These are phyloP conservation scores for Tardiomyces depauwii DNA, from an alignment of 1,139 yeast species.

Conservation along the genomic window DNA sequence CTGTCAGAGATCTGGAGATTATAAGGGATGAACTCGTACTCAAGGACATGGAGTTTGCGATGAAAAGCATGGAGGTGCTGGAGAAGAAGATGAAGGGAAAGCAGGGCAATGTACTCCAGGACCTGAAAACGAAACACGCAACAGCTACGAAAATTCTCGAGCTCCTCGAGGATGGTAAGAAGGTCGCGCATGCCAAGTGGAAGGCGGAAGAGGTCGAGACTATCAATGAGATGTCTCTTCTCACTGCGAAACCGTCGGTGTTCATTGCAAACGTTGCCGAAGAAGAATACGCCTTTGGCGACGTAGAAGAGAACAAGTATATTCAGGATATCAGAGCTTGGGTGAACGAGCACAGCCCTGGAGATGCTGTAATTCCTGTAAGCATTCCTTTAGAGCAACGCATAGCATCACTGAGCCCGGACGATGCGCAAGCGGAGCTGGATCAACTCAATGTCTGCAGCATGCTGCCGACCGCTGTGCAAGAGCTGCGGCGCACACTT, in stretches of 20 bases:
- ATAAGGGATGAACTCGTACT: slow-evolving; percentile 86
- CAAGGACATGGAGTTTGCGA: slow-evolving; percentile 92
- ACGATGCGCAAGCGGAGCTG: slow-evolving; percentile 71
- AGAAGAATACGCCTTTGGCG: slow-evolving; percentile 71
- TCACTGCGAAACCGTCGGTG: slow-evolving; percentile 90
- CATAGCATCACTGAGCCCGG: slow-evolving; percentile 61
- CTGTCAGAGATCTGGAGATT: slow-evolving; percentile 88
- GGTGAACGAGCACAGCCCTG: slow-evolving; percentile 79
- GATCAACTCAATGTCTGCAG: slow-evolving; percentile 64
- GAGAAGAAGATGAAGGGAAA: slow-evolving; percentile 61
- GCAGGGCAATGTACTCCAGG: slow-evolving; percentile 93
- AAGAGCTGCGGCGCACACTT: slow-evolving; percentile 47
- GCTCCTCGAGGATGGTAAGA: slow-evolving; percentile 60
- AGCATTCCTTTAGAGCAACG: slow-evolving; percentile 81
- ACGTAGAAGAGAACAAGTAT: slow-evolving; percentile 6
- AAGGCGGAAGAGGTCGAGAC: slow-evolving; percentile 78
- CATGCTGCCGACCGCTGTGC: slow-evolving; percentile 71
- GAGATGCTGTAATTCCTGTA: slow-evolving; percentile 76
- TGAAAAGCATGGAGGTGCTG: slow-evolving; percentile 79
- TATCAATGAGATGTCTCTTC: slow-evolving; percentile 66
- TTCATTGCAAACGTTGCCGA: slow-evolving; percentile 83
- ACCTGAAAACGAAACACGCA: slow-evolving; percentile 81
- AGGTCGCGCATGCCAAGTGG: slow-evolving; percentile 91
- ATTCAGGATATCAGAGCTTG: slow-evolving; percentile 59
- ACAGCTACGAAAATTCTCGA: slow-evolving; percentile 67